A percentile compares a stretch with the other conserved stretches of the same genome.
phyloP scores from a whole-genome alignment of 1,284 basidiomycete genomes.

The Microbotryum silenes-acaulis region DNA sequence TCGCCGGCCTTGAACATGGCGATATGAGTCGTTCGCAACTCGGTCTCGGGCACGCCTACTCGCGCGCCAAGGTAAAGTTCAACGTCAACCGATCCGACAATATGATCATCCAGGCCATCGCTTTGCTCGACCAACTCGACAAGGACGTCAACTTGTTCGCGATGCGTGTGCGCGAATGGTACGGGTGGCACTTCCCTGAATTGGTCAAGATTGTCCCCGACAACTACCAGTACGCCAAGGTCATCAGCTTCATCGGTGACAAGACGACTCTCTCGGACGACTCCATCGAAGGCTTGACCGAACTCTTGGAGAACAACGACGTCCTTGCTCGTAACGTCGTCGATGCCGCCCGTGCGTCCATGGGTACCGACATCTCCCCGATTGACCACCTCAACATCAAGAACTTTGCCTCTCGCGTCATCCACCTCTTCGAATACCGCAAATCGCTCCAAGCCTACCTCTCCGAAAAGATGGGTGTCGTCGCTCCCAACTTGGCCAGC shows the following conservation, averaged over 20 bases:
- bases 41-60: constrained; percentile 96
- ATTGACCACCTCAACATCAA: constrained; percentile 96
- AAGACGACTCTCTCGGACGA: constrained; percentile 62
- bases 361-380: constrained; percentile 88
- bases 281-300: constrained; percentile 65
- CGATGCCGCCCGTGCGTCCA: constrained; percentile 86
- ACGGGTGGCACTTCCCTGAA: constrained; percentile 99
- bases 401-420: constrained; percentile 85
- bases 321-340: constrained; percentile 86
- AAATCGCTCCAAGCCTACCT: constrained; percentile 89
- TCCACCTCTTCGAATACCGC: constrained; percentile 89
- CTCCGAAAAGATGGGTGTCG: constrained; percentile 92
- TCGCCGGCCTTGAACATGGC: constrained; percentile 74
- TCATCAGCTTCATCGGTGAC: constrained; percentile 81
- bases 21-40: constrained; percentile 91
- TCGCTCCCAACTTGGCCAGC: constrained; percentile 92
- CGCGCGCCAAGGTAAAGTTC: constrained; percentile 97
- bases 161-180: constrained; percentile 98
- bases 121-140: constrained; percentile 96
- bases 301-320: constrained; percentile 77
- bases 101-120: constrained; percentile 99
- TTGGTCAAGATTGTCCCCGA: constrained; percentile 89
- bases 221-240: constrained; percentile 88
- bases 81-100: constrained; percentile 99
- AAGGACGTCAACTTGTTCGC: constrained; percentile 99